phyloP scores from a whole-genome alignment of 2,329 filamentous ascomycete species.

The Fusarium nanum region DNA sequence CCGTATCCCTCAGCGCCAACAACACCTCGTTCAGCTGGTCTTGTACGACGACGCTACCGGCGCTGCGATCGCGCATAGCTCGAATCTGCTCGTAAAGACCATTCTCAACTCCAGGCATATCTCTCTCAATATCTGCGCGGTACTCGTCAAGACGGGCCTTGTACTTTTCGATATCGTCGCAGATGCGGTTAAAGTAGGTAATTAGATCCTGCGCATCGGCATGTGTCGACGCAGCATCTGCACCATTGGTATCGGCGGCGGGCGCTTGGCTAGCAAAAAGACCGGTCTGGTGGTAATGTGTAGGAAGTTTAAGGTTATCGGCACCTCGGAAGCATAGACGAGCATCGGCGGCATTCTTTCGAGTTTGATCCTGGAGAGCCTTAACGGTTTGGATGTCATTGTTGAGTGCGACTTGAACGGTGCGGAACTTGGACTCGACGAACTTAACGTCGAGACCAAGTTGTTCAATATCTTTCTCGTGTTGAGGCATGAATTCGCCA shows the following conservation, averaged over 20 bases:
- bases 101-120: conserved; percentile 61
- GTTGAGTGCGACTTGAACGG: conserved; percentile 59
- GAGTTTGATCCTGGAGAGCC: conserved; percentile 67
- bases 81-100: conserved; percentile 59
- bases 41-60: conserved; percentile 48
- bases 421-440: conserved; percentile 61
- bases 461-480: conserved; percentile 61
- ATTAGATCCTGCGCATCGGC: conserved; percentile 58
- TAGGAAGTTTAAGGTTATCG: conserved; percentile 78
- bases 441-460: conserved; percentile 61
- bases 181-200: conserved; percentile 59
- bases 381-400: conserved; percentile 72
- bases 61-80: conserved; percentile 51
- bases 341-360: conserved; percentile 76
- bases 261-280: conserved; percentile 54
- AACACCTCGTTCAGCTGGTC: conserved; percentile 56
- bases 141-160: conserved; percentile 59
- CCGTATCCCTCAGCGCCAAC: conserved; percentile 54
- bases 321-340: conserved; percentile 78
- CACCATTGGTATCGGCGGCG: conserved; percentile 45
- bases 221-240: conserved; percentile 52
- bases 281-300: conserved; percentile 63
- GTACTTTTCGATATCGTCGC: conserved; percentile 58
- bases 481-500: conserved; percentile 72
- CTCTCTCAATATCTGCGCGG: conserved; percentile 59